Conservation (phyloP, 768 basidiomycete species). For the Serpula lacrymans region DNA sequence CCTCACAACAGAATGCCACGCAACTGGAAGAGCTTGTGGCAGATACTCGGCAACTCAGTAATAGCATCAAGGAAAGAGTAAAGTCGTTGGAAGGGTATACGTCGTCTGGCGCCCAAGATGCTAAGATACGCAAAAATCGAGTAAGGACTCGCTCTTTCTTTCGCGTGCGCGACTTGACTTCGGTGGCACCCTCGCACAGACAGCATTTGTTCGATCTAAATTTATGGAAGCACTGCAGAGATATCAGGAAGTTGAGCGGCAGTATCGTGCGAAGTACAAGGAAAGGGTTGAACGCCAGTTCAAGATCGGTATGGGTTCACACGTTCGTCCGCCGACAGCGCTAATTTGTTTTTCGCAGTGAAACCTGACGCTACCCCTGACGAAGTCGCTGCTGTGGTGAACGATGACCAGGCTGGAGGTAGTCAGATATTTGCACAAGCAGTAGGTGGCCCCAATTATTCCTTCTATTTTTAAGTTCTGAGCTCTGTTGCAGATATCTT, state of each 20-base stretch:
- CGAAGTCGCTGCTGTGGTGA: conserved; percentile 82
- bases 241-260: conserved; percentile 80
- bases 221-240: conserved; percentile 85
- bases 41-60: conserved; percentile 69
- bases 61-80: conserved; percentile 66
- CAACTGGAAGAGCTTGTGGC: conserved; percentile 67
- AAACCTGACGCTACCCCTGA: conserved; percentile 92
- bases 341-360: no score
- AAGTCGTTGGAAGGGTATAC: conserved; percentile 68
- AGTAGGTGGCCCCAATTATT: conserved; percentile 37
- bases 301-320: conserved; percentile 64
- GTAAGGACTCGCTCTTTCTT: conserved; percentile 30
- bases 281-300: conserved; percentile 83
- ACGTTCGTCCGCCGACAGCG: no score
- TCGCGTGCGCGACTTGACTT: conserved; percentile 8
- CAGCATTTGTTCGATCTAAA: conserved; percentile 63
- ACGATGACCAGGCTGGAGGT: conserved; percentile 67
- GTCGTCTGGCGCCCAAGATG: conserved; percentile 58
- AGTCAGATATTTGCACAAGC: conserved; percentile 88
- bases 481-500: no score
- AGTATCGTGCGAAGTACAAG: conserved; percentile 74
- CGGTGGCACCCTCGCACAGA: conserved; percentile 34
- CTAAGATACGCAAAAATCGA: conserved; percentile 76
- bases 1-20: conserved; percentile 54
- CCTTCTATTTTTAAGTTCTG: conserved; percentile 13